Percentiles rank a stretch among this genome's conserved stretches.
These are phyloP conservation scores for Penicillium cataractarum DNA, from an alignment of 495 filamentous ascomycete species.

Conservation along the genomic window DNA sequence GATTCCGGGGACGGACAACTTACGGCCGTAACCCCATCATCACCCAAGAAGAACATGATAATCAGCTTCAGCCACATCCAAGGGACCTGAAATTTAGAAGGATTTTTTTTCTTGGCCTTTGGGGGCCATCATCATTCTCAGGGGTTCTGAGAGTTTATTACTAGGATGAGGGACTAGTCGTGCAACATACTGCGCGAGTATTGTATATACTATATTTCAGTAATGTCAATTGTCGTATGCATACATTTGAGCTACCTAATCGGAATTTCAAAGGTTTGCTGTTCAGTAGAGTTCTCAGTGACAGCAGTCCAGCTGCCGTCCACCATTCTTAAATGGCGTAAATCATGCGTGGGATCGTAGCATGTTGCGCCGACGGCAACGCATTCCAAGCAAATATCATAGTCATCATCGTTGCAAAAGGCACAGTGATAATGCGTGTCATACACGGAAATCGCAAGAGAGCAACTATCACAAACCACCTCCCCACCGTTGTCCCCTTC, in stretches of 20 bases:
- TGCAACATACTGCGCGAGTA: not conserved
- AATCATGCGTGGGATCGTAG: slow-evolving; percentile 11
- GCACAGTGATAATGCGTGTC: slow-evolving; percentile 15
- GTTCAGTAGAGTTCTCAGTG: not conserved
- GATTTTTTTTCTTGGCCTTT: too few species aligned
- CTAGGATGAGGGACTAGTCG: too few species aligned
- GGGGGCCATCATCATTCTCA: too few species aligned
- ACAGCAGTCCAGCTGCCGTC: not conserved
- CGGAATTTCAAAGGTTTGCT: not conserved
- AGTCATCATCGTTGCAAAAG: slow-evolving; percentile 8
- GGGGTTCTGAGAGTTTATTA: too few species aligned
- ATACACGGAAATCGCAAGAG: not conserved
- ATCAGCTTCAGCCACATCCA: too few species aligned
- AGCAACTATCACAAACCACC: slow-evolving; percentile 9
- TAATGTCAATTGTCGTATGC: too few species aligned
- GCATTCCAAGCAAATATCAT: slow-evolving; percentile 17
- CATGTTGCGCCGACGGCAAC: slow-evolving; percentile 7
- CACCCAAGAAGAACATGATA: too few species aligned
- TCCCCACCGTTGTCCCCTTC: not conserved
- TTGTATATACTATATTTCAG: not conserved
- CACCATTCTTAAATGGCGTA: slow-evolving; percentile 2
- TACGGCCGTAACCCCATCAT: too few species aligned
- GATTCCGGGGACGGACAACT: too few species aligned
- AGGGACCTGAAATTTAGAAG: too few species aligned
- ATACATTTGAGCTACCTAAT: not conserved